A percentile compares a stretch with the other conserved stretches of the same genome.
These are phyloP conservation scores for Candida namnaoensis DNA, from an alignment of 805 yeast species.

Conservation along the genomic window DNA sequence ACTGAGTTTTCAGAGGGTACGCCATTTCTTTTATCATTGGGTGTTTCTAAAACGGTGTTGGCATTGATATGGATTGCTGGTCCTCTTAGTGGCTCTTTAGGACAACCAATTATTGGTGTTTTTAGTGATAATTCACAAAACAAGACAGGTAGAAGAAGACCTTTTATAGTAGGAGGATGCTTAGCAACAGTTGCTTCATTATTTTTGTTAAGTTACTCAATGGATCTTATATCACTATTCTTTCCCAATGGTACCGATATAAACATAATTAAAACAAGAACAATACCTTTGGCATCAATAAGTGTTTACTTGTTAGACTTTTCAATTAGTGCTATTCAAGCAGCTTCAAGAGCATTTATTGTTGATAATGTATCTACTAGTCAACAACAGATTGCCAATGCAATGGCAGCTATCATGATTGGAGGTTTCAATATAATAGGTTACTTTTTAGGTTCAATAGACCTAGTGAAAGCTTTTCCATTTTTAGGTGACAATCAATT, in stretches of 20 bases:
- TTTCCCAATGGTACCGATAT: constrained; percentile 15
- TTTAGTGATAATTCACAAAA: constrained; percentile 42
- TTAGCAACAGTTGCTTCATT: constrained; percentile 36
- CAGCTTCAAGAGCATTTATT: constrained; percentile 50
- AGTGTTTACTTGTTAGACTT: constrained; percentile 48
- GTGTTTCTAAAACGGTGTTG: constrained; percentile 44
- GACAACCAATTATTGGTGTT: constrained; percentile 57
- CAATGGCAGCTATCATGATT: constrained; percentile 61
- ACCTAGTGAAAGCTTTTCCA: constrained; percentile 29
- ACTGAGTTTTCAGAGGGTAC: constrained; percentile 59
- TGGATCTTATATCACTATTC: constrained; percentile 27
- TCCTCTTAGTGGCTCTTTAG: constrained; percentile 53
- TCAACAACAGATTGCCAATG: constrained; percentile 53
- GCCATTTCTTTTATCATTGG: constrained; percentile 52
- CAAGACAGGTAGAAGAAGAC: constrained; percentile 43
- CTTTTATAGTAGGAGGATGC: constrained; percentile 50
- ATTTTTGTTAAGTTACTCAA: constrained; percentile 35
- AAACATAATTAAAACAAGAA: constrained; percentile 18
- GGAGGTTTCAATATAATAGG: constrained; percentile 53
- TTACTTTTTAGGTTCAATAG: constrained; percentile 41
- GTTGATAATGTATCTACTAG: constrained; percentile 50
- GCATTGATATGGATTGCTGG: constrained; percentile 64
- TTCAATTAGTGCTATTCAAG: constrained; percentile 50
- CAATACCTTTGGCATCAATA: constrained; percentile 43
- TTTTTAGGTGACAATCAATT: constrained; percentile 40